Conservation (phyloP, 1,284 basidiomycete species). For the Irpex sp. region DNA sequence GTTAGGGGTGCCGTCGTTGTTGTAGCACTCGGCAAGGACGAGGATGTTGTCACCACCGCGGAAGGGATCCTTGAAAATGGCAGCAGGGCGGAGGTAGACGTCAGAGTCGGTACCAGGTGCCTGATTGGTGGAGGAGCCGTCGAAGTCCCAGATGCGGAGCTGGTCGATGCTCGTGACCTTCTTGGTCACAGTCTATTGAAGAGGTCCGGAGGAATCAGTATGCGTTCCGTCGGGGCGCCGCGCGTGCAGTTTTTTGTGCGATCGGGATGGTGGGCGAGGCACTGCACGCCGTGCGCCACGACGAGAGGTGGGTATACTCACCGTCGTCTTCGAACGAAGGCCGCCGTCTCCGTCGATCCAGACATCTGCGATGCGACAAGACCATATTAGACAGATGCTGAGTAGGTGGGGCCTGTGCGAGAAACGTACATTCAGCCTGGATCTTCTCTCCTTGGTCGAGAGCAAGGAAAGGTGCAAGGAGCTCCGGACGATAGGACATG, state of each 20-base stretch:
- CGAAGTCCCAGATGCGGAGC: conserved; percentile 98
- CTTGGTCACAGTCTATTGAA: conserved; percentile 69
- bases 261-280: conserved; percentile 5
- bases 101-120: conserved; percentile 95
- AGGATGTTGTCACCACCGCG: conserved; percentile 97
- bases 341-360: conserved; percentile 95
- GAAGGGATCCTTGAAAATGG: conserved; percentile 99
- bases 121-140: conserved; percentile 96
- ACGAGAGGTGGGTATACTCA: conserved; percentile 30
- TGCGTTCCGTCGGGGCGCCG: conserved; percentile 9
- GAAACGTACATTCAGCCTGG: conserved; percentile 85
- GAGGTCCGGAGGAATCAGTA: conserved; percentile 5
- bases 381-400: conserved; percentile 18
- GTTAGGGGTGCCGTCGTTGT: conserved; percentile 99
- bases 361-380: conserved; percentile 59
- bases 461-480: conserved; percentile 83
- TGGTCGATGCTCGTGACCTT: conserved; percentile 83
- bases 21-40: conserved; percentile 96
- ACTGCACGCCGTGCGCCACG: not conserved
- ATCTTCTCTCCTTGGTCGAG: conserved; percentile 84
- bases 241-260: conserved; percentile 1
- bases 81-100: conserved; percentile 95
- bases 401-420: not conserved
- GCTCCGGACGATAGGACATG: conserved; percentile 68
- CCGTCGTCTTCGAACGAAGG: conserved; percentile 92